phyloP scores from a whole-genome alignment of 306 rosid species.

The Phaseolus lunatus region DNA sequence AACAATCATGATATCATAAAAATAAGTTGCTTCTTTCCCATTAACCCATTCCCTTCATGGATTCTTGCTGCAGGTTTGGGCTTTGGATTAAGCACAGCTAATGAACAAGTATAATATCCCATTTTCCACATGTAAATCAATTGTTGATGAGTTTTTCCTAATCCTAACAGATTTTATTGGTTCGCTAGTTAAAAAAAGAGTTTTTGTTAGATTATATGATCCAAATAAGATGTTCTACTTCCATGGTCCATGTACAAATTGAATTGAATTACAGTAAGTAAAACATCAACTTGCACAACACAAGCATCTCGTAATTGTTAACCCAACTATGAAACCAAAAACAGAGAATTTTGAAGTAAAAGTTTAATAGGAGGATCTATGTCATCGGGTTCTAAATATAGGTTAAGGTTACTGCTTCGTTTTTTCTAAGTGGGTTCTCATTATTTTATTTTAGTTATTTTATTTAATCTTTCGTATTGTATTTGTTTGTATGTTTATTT shows the following conservation, averaged over 20 bases:
- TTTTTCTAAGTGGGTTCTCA: too few species aligned
- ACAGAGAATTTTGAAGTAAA: neutral
- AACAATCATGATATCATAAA: neutral
- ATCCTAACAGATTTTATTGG: constrained; percentile 38
- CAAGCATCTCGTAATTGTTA: constrained; percentile 4
- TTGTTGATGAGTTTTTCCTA: constrained; percentile 25
- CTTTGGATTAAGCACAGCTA: constrained; percentile 55
- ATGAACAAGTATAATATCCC: constrained; percentile 31
- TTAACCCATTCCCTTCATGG: neutral
- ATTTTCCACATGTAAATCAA: constrained; percentile 45
- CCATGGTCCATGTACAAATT: constrained; percentile 39
- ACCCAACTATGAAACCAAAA: constrained; percentile 14
- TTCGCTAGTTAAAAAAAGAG: constrained; percentile 21
- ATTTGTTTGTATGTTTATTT: too few species aligned
- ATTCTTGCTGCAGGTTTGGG: constrained; percentile 74
- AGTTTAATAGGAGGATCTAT: neutral
- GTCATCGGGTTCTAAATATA: neutral
- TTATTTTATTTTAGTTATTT: too few species aligned
- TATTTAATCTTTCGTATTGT: too few species aligned
- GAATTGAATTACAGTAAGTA: neutral
- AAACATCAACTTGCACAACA: constrained; percentile 32
- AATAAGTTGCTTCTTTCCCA: constrained; percentile 16
- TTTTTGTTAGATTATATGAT: constrained; percentile 32
- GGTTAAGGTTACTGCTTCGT: too few species aligned
- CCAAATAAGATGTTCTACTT: constrained; percentile 30